Percentiles rank a stretch among this genome's conserved stretches.
phyloP scores from a whole-genome alignment of 2,329 filamentous ascomycete genomes.

The Huntiella moniliformis region DNA sequence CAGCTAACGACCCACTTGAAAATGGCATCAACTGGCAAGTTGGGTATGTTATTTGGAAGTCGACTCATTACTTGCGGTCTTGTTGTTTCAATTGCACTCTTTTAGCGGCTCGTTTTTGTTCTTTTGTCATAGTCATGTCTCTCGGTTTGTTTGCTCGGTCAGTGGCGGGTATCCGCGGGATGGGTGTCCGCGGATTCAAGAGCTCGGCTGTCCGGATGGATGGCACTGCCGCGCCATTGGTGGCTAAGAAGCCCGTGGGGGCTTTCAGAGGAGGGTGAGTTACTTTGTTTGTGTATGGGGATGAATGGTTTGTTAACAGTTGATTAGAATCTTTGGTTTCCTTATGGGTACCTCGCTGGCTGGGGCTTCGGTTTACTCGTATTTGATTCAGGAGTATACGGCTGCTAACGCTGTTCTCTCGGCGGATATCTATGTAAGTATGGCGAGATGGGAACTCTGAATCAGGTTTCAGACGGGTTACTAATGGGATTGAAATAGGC shows the following conservation, averaged over 20 bases:
- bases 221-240: slow-evolving; percentile 27
- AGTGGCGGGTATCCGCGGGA: too few species aligned
- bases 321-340: slow-evolving; percentile 70
- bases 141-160: too few species aligned
- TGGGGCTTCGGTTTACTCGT: slow-evolving; percentile 72
- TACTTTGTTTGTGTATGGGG: not conserved
- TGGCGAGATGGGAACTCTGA: not conserved
- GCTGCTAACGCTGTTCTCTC: slow-evolving; percentile 70
- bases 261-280: slow-evolving; percentile 44
- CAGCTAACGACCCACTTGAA: too few species aligned
- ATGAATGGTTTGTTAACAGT: not conserved
- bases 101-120: too few species aligned
- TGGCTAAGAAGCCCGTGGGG: slow-evolving; percentile 38
- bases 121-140: too few species aligned
- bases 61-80: too few species aligned
- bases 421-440: slow-evolving; percentile 8
- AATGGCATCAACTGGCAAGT: too few species aligned
- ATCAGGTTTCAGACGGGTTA: not conserved
- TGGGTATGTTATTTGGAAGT: too few species aligned
- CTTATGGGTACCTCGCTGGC: slow-evolving; percentile 66
- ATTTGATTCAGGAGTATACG: slow-evolving; percentile 85
- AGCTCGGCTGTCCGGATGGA: slow-evolving; percentile 29
- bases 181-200: slow-evolving; percentile 22
- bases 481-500: slow-evolving; percentile 30
- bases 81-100: too few species aligned